These are phyloP conservation scores for Ramaria sp. DNA, from an alignment of 768 basidiomycete species.

Conservation along the genomic window DNA sequence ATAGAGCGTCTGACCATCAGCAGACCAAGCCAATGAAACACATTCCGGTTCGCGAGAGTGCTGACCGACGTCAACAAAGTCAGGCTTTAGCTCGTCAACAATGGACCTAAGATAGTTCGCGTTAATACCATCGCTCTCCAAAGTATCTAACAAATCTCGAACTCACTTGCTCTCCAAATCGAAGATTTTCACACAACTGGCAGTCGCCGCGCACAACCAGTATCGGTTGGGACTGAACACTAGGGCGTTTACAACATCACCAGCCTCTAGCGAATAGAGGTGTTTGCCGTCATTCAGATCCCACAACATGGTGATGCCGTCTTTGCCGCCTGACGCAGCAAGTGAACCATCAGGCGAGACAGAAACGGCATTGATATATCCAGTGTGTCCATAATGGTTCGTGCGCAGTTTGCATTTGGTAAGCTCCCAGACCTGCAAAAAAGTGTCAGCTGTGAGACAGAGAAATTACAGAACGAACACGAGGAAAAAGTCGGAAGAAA, in stretches of 20 bases:
- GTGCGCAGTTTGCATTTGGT: slow-evolving; percentile 99
- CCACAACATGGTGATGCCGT: slow-evolving; percentile 99
- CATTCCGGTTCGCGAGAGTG: slow-evolving; percentile 79
- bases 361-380: slow-evolving; percentile 97
- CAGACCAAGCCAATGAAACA: slow-evolving; percentile 96
- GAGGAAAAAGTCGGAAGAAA: slow-evolving; percentile 11
- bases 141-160: background rate
- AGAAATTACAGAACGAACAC: background rate
- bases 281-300: slow-evolving; percentile 99
- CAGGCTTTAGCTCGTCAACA: slow-evolving; percentile 97
- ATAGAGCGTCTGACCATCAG: slow-evolving; percentile 95
- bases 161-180: slow-evolving; percentile 98
- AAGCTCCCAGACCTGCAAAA: slow-evolving; percentile 90
- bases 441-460: background rate
- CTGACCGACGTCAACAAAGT: slow-evolving; percentile 68
- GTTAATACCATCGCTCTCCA: background rate
- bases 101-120: slow-evolving; percentile 52
- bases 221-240: slow-evolving; percentile 99
- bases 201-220: slow-evolving; percentile 99
- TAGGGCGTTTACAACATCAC: slow-evolving; percentile 96
- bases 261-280: slow-evolving; percentile 98
- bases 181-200: slow-evolving; percentile 97
- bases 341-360: slow-evolving; percentile 98
- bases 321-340: slow-evolving; percentile 98
- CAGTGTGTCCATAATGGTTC: slow-evolving; percentile 99